Evolutionary conservation across 2,329 filamentous ascomycete species (phyloP).

Genomic region (Cryoendolithus antarcticus): DNA sequence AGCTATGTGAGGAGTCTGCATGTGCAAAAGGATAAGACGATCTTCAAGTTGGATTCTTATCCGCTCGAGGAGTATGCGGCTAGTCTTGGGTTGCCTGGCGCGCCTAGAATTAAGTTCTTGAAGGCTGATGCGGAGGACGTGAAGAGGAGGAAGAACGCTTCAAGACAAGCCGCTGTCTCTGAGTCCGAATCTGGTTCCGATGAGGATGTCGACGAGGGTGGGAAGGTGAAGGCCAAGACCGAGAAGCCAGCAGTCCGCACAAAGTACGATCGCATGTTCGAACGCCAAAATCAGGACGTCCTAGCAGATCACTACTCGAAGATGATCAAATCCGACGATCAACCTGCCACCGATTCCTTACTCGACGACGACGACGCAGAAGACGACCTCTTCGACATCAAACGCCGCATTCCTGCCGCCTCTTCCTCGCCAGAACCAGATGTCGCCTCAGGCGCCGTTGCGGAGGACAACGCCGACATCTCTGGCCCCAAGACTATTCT

Average conservation of each 20-base stretch:
- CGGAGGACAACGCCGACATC: not conserved
- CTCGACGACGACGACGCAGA: constrained; percentile 32
- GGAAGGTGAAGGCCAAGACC: constrained; percentile 32
- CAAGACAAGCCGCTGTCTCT: constrained; percentile 47
- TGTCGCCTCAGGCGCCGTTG: constrained; percentile 9
- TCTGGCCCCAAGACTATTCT: constrained; percentile 43
- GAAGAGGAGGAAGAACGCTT: constrained; percentile 77
- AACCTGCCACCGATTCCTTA: constrained; percentile 45
- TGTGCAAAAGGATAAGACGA: constrained; percentile 79
- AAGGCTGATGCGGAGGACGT: constrained; percentile 81
- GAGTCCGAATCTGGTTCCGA: constrained; percentile 49
- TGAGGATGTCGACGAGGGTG: constrained; percentile 43
- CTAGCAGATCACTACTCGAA: constrained; percentile 85
- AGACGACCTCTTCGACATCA: constrained; percentile 77
- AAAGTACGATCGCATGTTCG: constrained; percentile 97
- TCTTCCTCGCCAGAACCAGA: constrained; percentile 72
- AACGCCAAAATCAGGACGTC: constrained; percentile 89
- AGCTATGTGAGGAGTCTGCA: constrained; percentile 78
- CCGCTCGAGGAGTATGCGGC: constrained; percentile 76
- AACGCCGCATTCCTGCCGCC: constrained; percentile 28
- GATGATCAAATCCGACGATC: constrained; percentile 55
- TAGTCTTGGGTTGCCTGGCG: constrained; percentile 78
- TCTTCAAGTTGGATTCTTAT: constrained; percentile 74
- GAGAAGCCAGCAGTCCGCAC: constrained; percentile 69
- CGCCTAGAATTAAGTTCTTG: constrained; percentile 84